Conservation (phyloP, 805 yeast species). For the Candida xyloterini region DNA sequence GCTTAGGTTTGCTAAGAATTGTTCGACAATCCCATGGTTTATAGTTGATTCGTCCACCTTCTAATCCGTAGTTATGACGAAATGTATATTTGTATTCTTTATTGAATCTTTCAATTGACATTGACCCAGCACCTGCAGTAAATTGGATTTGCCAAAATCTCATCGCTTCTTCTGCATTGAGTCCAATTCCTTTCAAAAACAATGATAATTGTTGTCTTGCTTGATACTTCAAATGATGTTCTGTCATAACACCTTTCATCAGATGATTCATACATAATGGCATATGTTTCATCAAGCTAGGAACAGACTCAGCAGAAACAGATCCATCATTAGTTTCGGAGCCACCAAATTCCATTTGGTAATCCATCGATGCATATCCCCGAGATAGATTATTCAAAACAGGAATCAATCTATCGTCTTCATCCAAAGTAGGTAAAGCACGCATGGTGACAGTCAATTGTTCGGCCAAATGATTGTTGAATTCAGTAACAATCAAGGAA, state of each 20-base stretch:
- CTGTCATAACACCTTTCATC: constrained; percentile 61
- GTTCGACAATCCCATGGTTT: constrained; percentile 83
- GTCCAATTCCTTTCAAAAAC: constrained; percentile 87
- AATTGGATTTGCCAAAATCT: constrained; percentile 81
- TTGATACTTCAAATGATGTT: constrained; percentile 73
- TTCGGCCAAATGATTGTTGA: constrained; percentile 46
- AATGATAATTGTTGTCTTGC: constrained; percentile 85
- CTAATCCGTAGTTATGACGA: constrained; percentile 87
- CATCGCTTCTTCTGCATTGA: constrained; percentile 82
- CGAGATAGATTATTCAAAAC: constrained; percentile 73
- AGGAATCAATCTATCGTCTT: constrained; percentile 86
- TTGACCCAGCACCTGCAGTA: constrained; percentile 45
- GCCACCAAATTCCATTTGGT: constrained; percentile 24
- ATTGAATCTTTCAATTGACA: constrained; percentile 71
- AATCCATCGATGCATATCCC: constrained; percentile 61
- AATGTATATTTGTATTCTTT: constrained; percentile 88
- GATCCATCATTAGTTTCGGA: constrained; percentile 20
- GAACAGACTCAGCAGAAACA: constrained; percentile 61
- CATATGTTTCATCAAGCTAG: constrained; percentile 56
- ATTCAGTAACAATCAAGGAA: constrained; percentile 67
- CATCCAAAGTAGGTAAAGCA: constrained; percentile 79
- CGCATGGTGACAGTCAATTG: constrained; percentile 69
- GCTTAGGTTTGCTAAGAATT: constrained; percentile 69
- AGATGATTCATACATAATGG: constrained; percentile 63
- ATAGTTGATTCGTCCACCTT: constrained; percentile 84